Evolutionary conservation across 257 asterid species (phyloP).

Genomic region (Solanum rostratum): DNA sequence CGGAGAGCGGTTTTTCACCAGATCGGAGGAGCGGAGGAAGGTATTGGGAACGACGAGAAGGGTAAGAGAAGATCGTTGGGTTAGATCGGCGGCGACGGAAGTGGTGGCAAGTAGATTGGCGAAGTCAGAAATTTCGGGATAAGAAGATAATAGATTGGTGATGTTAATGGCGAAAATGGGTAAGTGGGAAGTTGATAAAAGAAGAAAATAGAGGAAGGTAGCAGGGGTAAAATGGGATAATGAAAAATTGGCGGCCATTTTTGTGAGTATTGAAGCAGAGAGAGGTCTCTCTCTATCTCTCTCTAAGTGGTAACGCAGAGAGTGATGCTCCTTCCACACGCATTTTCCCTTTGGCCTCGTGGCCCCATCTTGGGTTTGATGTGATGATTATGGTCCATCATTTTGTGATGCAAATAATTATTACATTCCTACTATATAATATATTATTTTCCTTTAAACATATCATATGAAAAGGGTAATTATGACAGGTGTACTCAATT

Average conservation of each 20-base stretch:
- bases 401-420: not conserved
- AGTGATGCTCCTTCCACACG: not conserved
- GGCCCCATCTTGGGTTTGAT: not conserved
- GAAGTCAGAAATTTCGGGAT: constrained; percentile 56
- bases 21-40: constrained; percentile 33
- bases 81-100: constrained; percentile 56
- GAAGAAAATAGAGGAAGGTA: constrained; percentile 37
- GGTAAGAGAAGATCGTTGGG: constrained; percentile 44
- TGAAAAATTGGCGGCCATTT: constrained; percentile 39
- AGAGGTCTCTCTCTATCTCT: not conserved
- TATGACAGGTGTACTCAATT: not conserved
- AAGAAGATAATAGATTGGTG: constrained; percentile 40
- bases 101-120: constrained; percentile 51
- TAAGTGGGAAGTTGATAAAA: constrained; percentile 16
- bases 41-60: constrained; percentile 63
- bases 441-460: not conserved
- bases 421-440: not conserved
- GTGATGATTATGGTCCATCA: constrained; percentile 5
- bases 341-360: not conserved
- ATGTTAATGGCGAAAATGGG: constrained; percentile 37
- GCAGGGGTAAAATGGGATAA: constrained; percentile 42
- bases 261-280: constrained; percentile 8
- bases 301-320: not conserved
- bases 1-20: constrained; percentile 6
- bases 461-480: not conserved